These are phyloP conservation scores for Cryptococcus sp. DNA, from an alignment of 1,284 basidiomycete genomes.

Conservation along the genomic window DNA sequence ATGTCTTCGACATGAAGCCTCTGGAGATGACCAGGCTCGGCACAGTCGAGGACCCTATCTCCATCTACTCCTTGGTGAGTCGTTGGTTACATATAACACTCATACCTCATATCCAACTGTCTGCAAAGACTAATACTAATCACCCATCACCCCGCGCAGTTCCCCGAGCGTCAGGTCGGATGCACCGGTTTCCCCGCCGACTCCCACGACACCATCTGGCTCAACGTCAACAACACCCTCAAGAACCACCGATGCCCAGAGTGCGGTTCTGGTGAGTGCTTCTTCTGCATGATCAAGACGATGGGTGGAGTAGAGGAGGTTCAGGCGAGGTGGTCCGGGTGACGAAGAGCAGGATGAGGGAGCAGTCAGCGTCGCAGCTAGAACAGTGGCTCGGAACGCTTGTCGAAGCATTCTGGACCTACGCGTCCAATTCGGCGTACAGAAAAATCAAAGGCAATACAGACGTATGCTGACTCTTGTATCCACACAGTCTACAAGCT, in stretches of 20 bases:
- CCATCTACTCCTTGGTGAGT: conserved; percentile 83
- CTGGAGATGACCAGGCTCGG: conserved; percentile 84
- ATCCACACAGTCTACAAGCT: conserved; percentile 43
- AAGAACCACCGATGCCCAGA: conserved; percentile 76
- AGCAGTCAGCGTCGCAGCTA: too few relatives aligned
- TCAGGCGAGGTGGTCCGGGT: too few relatives aligned
- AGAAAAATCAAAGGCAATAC: too few relatives aligned
- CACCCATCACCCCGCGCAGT: conserved; percentile 57
- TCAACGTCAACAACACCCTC: conserved; percentile 66
- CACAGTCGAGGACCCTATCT: conserved; percentile 83
- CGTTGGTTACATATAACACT: background rate
- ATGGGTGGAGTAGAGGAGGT: too few relatives aligned
- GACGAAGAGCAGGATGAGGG: too few relatives aligned
- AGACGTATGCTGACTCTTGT: conserved; percentile 9
- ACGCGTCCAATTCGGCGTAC: too few relatives aligned
- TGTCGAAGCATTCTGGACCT: too few relatives aligned
- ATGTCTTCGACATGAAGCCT: conserved; percentile 87
- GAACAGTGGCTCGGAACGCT: too few relatives aligned
- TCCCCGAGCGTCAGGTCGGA: conserved; percentile 76
- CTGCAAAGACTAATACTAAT: too few relatives aligned
- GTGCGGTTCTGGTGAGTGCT: conserved; percentile 64
- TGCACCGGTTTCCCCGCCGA: conserved; percentile 91
- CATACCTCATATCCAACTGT: background rate
- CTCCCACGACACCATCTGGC: conserved; percentile 87
- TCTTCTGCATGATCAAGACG: background rate